These are phyloP conservation scores for Plasmodium vivax DNA, from an alignment of 169 alveolate species.

Conservation along the genomic window DNA sequence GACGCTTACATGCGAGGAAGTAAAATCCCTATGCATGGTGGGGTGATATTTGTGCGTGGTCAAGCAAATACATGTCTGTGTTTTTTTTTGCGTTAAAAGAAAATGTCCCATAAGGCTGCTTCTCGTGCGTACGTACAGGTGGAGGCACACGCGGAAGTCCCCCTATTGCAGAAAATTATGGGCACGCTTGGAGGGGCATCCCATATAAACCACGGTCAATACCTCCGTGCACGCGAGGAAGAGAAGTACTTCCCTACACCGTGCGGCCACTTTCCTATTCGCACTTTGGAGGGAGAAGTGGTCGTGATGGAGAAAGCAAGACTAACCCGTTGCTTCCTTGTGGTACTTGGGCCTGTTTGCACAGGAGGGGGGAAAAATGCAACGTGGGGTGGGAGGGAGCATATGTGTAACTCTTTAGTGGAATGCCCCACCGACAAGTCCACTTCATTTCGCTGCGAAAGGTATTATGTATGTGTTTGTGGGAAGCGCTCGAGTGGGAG, in stretches of 20 bases:
- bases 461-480: not conserved
- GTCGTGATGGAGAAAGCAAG: not conserved
- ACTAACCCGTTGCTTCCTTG: not conserved
- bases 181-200: not conserved
- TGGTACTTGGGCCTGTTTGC: not conserved
- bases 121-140: not conserved
- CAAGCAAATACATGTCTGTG: not conserved
- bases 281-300: not conserved
- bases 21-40: not conserved
- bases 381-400: not conserved
- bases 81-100: not conserved
- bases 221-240: not conserved
- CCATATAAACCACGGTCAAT: not conserved
- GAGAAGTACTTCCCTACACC: not conserved
- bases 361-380: not conserved
- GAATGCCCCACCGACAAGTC: not conserved
- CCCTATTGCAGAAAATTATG: not conserved
- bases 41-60: not conserved
- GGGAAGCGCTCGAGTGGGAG: not conserved
- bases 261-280: not conserved
- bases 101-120: not conserved
- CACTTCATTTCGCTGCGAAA: not conserved
- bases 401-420: not conserved
- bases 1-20: not conserved
- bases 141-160: not conserved